Evolutionary conservation across 441 rosid genomes (phyloP).

Genomic region (Erysimum cheiri): DNA sequence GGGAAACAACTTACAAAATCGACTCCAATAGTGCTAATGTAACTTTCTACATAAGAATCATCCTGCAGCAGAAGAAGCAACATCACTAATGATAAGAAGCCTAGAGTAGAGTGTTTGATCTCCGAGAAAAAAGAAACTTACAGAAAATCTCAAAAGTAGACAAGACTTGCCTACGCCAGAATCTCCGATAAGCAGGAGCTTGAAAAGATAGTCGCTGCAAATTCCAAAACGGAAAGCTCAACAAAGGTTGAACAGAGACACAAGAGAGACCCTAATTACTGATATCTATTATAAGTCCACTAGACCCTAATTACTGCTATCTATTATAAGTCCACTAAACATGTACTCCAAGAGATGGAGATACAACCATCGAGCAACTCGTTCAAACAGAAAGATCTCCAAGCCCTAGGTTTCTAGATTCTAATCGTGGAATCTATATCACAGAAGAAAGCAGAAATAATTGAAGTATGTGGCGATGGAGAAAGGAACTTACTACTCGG

Average conservation of each 20-base stretch:
- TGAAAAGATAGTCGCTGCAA: conserved; percentile 70
- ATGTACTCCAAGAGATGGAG: background rate
- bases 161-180: conserved; percentile 77
- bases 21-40: conserved; percentile 75
- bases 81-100: background rate
- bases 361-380: background rate
- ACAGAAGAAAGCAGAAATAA: background rate
- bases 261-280: background rate
- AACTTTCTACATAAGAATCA: conserved; percentile 67
- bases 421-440: background rate
- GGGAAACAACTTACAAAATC: conserved; percentile 57
- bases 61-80: conserved; percentile 44
- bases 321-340: no score
- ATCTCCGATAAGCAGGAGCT: conserved; percentile 72
- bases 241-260: background rate
- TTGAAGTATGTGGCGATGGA: background rate
- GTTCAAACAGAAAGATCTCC: background rate
- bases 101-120: background rate
- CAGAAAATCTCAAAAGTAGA: conserved; percentile 71
- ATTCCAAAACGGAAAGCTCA: background rate
- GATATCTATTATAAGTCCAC: no score
- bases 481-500: conserved; percentile 18
- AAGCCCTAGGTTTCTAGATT: background rate
- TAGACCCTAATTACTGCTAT: background rate
- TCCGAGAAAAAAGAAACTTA: conserved; percentile 36